Conservation (phyloP, 2,329 filamentous ascomycete genomes). For the Diaporthe longicolla region DNA sequence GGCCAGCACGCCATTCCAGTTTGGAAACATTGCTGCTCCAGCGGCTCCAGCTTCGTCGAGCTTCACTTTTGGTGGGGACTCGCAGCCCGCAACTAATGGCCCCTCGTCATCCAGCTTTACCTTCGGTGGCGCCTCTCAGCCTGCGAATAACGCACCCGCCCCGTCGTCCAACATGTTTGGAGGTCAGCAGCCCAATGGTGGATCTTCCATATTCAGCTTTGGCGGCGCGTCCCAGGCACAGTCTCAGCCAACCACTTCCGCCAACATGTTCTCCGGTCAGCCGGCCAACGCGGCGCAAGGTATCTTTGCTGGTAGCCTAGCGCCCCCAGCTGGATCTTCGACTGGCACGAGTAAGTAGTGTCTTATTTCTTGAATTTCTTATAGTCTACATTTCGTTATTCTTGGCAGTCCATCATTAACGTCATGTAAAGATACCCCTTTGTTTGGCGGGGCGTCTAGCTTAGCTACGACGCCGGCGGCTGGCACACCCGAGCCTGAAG, state of each 20-base stretch:
- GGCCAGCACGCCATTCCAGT: constrained; percentile 46
- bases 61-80: constrained; percentile 40
- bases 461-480: constrained; percentile 72
- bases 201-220: constrained; percentile 55
- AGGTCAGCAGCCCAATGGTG: constrained; percentile 45
- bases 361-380: constrained; percentile 30
- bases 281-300: constrained; percentile 47
- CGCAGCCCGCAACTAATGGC: constrained; percentile 27
- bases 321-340: constrained; percentile 50
- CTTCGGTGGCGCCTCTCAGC: constrained; percentile 41
- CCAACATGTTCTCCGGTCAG: constrained; percentile 47
- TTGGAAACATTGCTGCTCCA: constrained; percentile 37
- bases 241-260: constrained; percentile 48
- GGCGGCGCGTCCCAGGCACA: constrained; percentile 43
- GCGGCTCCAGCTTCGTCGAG: constrained; percentile 33
- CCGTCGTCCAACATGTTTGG: constrained; percentile 44
- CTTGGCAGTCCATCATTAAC: constrained; percentile 52
- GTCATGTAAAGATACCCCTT: constrained; percentile 67
- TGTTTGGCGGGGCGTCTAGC: constrained; percentile 72
- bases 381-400: constrained; percentile 41
- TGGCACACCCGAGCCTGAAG: constrained; percentile 70
- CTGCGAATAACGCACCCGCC: constrained; percentile 40
- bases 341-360: constrained; percentile 59
- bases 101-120: constrained; percentile 34
- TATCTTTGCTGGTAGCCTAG: constrained; percentile 48